phyloP scores from a whole-genome alignment of 78 protist genomes.

The Pigoraptor vietnamica region DNA sequence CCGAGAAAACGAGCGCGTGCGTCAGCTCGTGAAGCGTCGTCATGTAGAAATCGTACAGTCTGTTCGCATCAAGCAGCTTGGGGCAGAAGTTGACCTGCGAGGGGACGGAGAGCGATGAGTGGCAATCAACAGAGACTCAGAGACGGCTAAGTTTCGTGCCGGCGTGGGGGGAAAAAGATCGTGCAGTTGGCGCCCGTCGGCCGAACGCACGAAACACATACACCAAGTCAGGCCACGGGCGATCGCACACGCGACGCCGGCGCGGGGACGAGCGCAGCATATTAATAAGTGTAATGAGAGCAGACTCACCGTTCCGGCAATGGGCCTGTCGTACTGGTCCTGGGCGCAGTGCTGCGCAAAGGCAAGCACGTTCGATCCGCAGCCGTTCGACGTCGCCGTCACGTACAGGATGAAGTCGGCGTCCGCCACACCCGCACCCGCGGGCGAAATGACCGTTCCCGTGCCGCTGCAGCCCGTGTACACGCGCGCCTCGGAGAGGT shows the following conservation, averaged over 20 bases:
- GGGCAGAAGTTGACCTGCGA: background rate
- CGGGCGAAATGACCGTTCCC: background rate
- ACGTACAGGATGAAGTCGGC: background rate
- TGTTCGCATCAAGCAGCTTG: background rate
- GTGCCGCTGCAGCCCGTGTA: background rate
- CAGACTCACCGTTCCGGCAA: background rate
- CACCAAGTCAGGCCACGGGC: too few species aligned
- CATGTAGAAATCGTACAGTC: background rate
- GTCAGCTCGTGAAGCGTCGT: background rate
- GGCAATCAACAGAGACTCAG: background rate
- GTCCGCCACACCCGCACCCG: background rate
- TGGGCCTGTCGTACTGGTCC: background rate
- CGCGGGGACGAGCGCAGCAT: background rate
- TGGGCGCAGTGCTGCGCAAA: background rate
- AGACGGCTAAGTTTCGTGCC: too few species aligned
- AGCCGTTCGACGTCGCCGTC: background rate
- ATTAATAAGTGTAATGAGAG: background rate
- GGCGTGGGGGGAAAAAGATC: too few species aligned
- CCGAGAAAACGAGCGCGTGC: background rate
- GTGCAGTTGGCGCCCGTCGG: too few species aligned
- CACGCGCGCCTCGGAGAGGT: background rate
- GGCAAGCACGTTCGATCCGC: background rate
- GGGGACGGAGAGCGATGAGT: background rate
- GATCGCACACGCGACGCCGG: too few species aligned
- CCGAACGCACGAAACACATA: too few species aligned